These are phyloP conservation scores for Nakazawaea siamensis DNA, from an alignment of 805 yeast species.

Conservation along the genomic window DNA sequence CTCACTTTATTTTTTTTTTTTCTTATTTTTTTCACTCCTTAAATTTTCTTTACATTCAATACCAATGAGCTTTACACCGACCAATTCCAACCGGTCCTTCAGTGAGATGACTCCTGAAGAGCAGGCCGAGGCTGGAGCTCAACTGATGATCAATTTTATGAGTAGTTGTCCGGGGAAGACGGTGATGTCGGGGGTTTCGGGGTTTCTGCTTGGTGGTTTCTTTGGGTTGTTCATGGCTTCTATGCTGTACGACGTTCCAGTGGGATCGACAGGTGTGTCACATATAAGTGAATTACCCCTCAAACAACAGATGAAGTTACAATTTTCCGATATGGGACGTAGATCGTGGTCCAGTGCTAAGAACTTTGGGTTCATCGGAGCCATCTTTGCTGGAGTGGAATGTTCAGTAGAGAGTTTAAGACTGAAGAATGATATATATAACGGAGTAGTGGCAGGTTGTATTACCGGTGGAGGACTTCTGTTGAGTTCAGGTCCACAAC, in stretches of 20 bases:
- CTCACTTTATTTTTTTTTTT: no score
- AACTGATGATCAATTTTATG: slow-evolving; percentile 75
- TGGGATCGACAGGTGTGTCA: slow-evolving; percentile 40
- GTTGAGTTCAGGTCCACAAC: slow-evolving; percentile 87
- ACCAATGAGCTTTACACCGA: no score
- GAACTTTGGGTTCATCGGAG: slow-evolving; percentile 89
- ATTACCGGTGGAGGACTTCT: slow-evolving; percentile 96
- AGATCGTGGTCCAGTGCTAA: slow-evolving; percentile 86
- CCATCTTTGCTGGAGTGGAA: slow-evolving; percentile 87
- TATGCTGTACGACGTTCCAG: slow-evolving; percentile 78
- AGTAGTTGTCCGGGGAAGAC: slow-evolving; percentile 94
- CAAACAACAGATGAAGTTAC: slow-evolving; percentile 85
- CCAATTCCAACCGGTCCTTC: no score
- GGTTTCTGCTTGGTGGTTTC: slow-evolving; percentile 91
- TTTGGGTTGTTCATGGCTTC: slow-evolving; percentile 93
- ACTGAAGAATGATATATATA: slow-evolving; percentile 87
- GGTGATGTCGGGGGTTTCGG: slow-evolving; percentile 85
- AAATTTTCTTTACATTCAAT: no score
- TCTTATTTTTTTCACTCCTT: no score
- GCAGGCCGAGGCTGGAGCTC: slow-evolving; percentile 87
- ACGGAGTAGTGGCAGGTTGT: slow-evolving; percentile 91
- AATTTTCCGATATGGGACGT: slow-evolving; percentile 85
- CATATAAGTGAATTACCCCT: slow-evolving; percentile 80
- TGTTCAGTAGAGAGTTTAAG: slow-evolving; percentile 79
- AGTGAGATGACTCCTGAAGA: slow-evolving; percentile 80